Conservation (phyloP, 768 basidiomycete genomes). For the Amanita phalloides region DNA sequence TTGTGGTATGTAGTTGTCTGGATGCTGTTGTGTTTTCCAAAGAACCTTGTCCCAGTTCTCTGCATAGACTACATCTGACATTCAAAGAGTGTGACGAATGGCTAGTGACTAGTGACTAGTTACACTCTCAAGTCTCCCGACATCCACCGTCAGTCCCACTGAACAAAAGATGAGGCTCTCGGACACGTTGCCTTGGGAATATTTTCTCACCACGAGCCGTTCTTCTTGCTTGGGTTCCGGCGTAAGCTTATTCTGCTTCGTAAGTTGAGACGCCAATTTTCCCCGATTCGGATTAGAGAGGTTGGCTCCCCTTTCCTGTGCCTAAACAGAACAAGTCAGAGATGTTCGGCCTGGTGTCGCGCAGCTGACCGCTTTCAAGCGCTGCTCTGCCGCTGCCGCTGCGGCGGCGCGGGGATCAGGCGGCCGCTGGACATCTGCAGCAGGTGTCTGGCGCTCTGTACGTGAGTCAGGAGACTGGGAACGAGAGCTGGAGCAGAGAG, state of each 20-base stretch:
- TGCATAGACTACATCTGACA: not conserved
- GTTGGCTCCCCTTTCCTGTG: constrained; percentile 31
- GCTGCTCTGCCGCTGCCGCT: constrained; percentile 52
- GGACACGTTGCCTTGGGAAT: not conserved
- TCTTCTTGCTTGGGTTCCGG: constrained; percentile 25
- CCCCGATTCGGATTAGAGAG: constrained; percentile 37
- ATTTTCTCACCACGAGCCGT: constrained; percentile 29
- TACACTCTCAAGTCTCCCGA: not conserved
- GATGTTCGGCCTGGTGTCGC: not conserved
- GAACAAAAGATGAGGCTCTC: constrained; percentile 7
- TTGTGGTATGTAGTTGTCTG: constrained; percentile 79
- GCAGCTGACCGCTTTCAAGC: constrained; percentile 41
- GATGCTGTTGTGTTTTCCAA: constrained; percentile 67
- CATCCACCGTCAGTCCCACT: constrained; percentile 24
- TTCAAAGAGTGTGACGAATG: not conserved
- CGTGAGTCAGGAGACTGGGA: constrained; percentile 23
- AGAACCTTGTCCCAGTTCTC: constrained; percentile 57
- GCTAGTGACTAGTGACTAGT: not conserved
- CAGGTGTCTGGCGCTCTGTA: constrained; percentile 19
- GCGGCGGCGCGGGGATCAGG: constrained; percentile 42
- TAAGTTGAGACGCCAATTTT: constrained; percentile 31
- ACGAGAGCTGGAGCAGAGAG: constrained; percentile 39
- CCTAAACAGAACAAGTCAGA: constrained; percentile 17
- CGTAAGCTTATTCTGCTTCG: constrained; percentile 24
- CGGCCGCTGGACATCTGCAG: constrained; percentile 15